Conservation (phyloP, 2,329 filamentous ascomycete genomes). For the Drechslerella stenobrocha region DNA sequence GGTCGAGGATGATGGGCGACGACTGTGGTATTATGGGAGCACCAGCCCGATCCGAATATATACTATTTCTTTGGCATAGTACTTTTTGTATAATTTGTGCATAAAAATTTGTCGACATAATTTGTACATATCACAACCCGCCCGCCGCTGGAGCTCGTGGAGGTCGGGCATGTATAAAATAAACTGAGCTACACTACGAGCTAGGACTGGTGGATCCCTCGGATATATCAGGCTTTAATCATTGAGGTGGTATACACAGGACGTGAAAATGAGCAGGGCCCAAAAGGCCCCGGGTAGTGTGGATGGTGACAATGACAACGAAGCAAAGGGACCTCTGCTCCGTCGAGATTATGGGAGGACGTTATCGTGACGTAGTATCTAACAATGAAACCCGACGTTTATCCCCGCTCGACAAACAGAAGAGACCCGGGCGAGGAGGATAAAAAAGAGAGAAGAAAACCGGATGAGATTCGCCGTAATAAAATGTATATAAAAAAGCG, state of each 20-base stretch:
- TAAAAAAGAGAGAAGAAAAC: constrained; percentile 29
- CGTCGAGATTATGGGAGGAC: constrained; percentile 46
- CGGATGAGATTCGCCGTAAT: constrained; percentile 49
- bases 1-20: background rate
- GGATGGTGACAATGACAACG: constrained; percentile 17
- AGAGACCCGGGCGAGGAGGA: constrained; percentile 33
- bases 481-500: constrained; percentile 47
- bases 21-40: constrained; percentile 37
- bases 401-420: constrained; percentile 37
- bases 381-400: constrained; percentile 42
- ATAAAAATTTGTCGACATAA: too few relatives aligned
- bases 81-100: too few relatives aligned
- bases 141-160: too few relatives aligned
- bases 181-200: background rate
- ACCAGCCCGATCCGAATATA: constrained; percentile 32
- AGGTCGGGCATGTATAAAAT: too few relatives aligned
- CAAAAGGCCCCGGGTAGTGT: constrained; percentile 12
- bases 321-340: constrained; percentile 36
- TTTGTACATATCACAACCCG: too few relatives aligned
- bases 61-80: constrained; percentile 21
- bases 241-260: constrained; percentile 43
- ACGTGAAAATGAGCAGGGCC: constrained; percentile 28
- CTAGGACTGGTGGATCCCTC: constrained; percentile 15
- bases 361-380: constrained; percentile 47
- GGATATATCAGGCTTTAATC: constrained; percentile 26